Conservation (phyloP, 371 early-diverging fungal species). For the Dichotomocladium elegans region DNA sequence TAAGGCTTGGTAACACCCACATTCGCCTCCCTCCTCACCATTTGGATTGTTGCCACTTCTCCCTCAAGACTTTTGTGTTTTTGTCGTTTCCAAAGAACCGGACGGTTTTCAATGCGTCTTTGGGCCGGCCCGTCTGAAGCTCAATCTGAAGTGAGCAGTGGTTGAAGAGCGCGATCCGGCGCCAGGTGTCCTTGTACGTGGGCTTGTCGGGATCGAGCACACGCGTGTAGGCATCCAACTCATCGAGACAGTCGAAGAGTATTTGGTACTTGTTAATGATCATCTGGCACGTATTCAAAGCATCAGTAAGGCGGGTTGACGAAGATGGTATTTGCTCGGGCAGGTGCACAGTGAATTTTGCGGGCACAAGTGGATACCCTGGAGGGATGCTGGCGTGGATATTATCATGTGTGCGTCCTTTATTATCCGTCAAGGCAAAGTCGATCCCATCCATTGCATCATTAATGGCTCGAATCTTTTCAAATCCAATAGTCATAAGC, state of each 20-base stretch:
- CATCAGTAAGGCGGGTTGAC: not conserved
- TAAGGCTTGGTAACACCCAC: not conserved
- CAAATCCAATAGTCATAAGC: constrained; percentile 19
- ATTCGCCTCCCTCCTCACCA: not conserved
- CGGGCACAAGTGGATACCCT: constrained; percentile 17
- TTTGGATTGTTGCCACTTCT: constrained; percentile 16
- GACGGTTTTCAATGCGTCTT: constrained; percentile 11
- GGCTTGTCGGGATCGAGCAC: constrained; percentile 40
- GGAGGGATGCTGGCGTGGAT: constrained; percentile 14
- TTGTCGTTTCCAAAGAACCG: constrained; percentile 41
- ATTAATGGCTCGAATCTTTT: constrained; percentile 13
- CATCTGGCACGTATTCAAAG: not conserved
- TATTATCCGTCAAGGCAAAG: constrained; percentile 6
- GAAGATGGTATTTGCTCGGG: constrained; percentile 9
- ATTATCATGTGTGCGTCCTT: constrained; percentile 4
- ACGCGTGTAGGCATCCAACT: constrained; percentile 31
- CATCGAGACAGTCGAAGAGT: constrained; percentile 23
- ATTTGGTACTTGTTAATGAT: constrained; percentile 12
- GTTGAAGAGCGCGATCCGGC: constrained; percentile 37
- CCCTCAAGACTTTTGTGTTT: constrained; percentile 17
- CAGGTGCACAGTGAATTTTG: constrained; percentile 7
- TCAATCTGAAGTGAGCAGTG: constrained; percentile 43
- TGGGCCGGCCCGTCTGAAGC: constrained; percentile 20
- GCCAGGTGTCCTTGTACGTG: constrained; percentile 24
- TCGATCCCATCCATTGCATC: constrained; percentile 14